These are phyloP conservation scores for Penicillium steckii DNA, from an alignment of 495 filamentous ascomycete species.

Conservation along the genomic window DNA sequence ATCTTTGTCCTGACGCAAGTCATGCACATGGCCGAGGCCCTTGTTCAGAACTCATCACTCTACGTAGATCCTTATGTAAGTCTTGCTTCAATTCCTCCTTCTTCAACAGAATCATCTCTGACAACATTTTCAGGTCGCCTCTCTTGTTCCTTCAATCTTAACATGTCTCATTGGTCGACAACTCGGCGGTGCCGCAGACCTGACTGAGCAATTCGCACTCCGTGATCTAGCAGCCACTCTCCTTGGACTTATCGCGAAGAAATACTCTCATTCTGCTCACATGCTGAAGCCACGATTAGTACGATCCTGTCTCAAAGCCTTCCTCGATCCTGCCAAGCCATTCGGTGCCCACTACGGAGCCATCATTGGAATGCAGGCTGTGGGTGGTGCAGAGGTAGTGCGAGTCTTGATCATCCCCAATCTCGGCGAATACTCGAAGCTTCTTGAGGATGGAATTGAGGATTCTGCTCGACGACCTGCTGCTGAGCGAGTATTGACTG, in stretches of 20 bases:
- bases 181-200: constrained; percentile 56
- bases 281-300: constrained; percentile 85
- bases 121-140: constrained; percentile 49
- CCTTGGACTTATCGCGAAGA: constrained; percentile 66
- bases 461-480: constrained; percentile 51
- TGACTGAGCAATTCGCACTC: constrained; percentile 70
- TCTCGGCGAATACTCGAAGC: constrained; percentile 69
- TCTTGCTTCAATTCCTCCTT: background rate
- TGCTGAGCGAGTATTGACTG: constrained; percentile 60
- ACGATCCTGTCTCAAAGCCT: constrained; percentile 83
- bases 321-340: constrained; percentile 80
- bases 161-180: constrained; percentile 89
- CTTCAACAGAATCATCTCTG: background rate
- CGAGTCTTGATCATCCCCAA: constrained; percentile 78
- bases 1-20: constrained; percentile 84
- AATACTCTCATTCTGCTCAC: constrained; percentile 71
- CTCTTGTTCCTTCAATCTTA: constrained; percentile 82
- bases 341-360: constrained; percentile 84
- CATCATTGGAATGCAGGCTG: constrained; percentile 68
- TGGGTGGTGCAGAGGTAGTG: constrained; percentile 78
- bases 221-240: constrained; percentile 82
- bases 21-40: constrained; percentile 79
- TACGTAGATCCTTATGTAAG: constrained; percentile 86
- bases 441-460: constrained; percentile 67
- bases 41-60: constrained; percentile 78